These are phyloP conservation scores for Clonostachys sp. DNA, from an alignment of 2,329 filamentous ascomycete genomes.

Conservation along the genomic window DNA sequence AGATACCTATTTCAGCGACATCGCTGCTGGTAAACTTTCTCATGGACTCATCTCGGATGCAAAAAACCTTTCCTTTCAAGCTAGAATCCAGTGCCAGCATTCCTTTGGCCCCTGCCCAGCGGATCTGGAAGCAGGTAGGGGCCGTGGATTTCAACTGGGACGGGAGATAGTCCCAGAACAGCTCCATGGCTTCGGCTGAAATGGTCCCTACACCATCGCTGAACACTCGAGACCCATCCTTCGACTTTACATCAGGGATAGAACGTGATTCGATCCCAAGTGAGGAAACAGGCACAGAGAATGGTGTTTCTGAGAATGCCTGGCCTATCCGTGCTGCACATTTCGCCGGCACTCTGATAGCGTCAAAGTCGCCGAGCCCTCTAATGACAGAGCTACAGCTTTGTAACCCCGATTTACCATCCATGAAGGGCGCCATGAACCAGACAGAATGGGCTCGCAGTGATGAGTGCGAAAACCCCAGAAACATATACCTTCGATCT, in stretches of 20 bases:
- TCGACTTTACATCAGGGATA: conserved; percentile 48
- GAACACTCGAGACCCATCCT: conserved; percentile 53
- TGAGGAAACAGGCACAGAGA: conserved; percentile 46
- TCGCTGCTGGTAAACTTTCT: conserved; percentile 64
- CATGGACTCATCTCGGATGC: conserved; percentile 68
- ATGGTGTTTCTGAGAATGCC: conserved; percentile 72
- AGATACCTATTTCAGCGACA: conserved; percentile 61
- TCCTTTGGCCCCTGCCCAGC: conserved; percentile 71
- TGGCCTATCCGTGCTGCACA: conserved; percentile 58
- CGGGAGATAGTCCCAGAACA: conserved; percentile 54
- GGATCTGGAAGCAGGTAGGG: conserved; percentile 70
- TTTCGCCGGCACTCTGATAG: conserved; percentile 47
- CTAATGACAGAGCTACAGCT: conserved; percentile 37
- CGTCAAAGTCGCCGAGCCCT: conserved; percentile 42
- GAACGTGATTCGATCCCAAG: conserved; percentile 19
- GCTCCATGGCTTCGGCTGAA: conserved; percentile 52
- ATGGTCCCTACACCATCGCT: conserved; percentile 79
- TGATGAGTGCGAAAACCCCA: conserved; percentile 79
- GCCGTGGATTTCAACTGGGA: conserved; percentile 25
- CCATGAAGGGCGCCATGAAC: conserved; percentile 47
- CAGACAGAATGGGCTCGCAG: conserved; percentile 67
- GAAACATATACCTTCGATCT: conserved; percentile 58
- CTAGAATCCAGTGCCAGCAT: conserved; percentile 68
- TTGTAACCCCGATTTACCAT: conserved; percentile 21
- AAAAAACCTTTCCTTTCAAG: conserved; percentile 52